Evolutionary conservation across 768 basidiomycete genomes (phyloP), one percentile per base, ranked within the genome.

Genomic region (Rossbeevera mucosa): DNA sequence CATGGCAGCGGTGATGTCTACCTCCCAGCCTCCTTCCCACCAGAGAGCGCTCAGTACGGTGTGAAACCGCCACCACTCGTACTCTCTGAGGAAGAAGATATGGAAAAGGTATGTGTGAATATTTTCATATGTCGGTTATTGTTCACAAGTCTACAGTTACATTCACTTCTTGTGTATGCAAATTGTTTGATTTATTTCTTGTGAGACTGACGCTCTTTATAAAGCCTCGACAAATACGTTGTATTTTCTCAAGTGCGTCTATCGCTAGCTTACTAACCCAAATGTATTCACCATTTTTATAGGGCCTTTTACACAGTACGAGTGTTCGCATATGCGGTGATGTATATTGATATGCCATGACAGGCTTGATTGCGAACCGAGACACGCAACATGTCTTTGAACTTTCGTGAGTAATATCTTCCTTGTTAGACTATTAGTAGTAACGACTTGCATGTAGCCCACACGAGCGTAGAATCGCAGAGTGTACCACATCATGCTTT

Each of bases 401-500:
- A 26, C 51, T 69, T 6, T 56, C 55, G 65, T 64, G 22, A 3
- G 66, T 53, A 6, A 21, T 26, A 7, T n/a, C 43, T 25, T 20
- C 20, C 7, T 50, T 28, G 11, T 20, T 14, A 20, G 38, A 5
- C 24, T 69, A 65, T 65, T 61, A 13, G 7, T 11, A 25, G 20
- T 57, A 22, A 51, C 20, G 3, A 29, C 45, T n/a, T 0, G 5
- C 12, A 4, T 33, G 64, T 45, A 76, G 75, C 5, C 59, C 76
- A 0, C 69, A 75, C 43, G 82, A 86, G 59, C 74, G 75, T 58
- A 71, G 67, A 55, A 83, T 87, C 12, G 77, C 85, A 16, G 78
- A 85, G 41, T 78, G 85, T 57, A 69, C 70, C 0, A 69, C 75
- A 5, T 85, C 85, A 0, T 86, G 81, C 55, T 85, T 81, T 61